Base-by-base conservation (phyloP, 345 rosid genomes). In the Combretum micranthum region DNA sequence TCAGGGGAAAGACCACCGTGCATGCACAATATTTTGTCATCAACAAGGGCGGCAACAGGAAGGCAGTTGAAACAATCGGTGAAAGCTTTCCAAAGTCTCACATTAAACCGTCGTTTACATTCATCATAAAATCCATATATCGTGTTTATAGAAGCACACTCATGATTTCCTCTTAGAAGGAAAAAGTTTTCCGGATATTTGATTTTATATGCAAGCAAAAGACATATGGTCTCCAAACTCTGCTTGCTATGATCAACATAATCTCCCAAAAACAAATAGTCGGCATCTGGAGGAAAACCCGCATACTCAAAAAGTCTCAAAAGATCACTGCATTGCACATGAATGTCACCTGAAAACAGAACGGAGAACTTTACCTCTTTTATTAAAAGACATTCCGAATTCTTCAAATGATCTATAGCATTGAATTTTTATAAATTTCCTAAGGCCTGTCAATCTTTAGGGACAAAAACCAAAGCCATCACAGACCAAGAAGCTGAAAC, bases 1-100 rank as follows among this genome's bases (percentile, higher is more conserved):
- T 91, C 98, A 13, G 98, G 96, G 15, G 98, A 91, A 57, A 91
- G 91, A 47, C 98, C 98, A 53, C 98, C 96, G 48, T 91, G 98
- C 96, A 91, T 88, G 73, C 98, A 91, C 74, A 91, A 58, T 65
- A 91, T 91, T 43, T 88, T 91, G 66, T 91, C 98, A 56, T 91
- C 96, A 43, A 90, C 61, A 42, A 87, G 86, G 50, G 96, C 98
- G 0, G 96, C 90, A 13, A 88, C 96, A 20, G 98, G 98, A 55
- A 91, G 95, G 65, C 88, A 88, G 56, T 91, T 91, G 69, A 91
- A 91, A 70, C 86, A 88, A 22, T 91, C 98, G 14, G 96, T 83
- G 59, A 91, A 91, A 50, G 77, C 68, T 71, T 88, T 91, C 98
- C 98, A 91, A 19, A 91, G 82, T 58, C 91, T 83, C 66, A 91